phyloP scores from a whole-genome alignment of 768 basidiomycete species.

The Rhodotorula diobovata region DNA sequence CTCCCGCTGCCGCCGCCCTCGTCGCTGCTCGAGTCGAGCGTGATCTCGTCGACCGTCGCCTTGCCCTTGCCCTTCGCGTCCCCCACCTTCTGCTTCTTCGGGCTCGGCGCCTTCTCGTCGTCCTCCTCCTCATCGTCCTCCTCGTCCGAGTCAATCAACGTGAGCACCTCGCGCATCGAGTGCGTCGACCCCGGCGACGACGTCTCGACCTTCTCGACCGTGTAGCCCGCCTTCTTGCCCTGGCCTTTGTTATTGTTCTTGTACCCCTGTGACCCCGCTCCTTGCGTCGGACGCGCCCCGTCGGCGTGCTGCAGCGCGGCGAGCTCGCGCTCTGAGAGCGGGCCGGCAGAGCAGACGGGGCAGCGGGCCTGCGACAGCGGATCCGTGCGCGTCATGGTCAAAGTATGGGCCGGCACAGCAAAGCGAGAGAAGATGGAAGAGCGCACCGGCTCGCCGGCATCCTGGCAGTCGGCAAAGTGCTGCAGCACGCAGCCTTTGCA shows the following conservation, averaged over 20 bases:
- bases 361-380: slow-evolving; percentile 52
- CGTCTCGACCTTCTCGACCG: slow-evolving; percentile 23
- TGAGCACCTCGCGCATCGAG: slow-evolving; percentile 22
- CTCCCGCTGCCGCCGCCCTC: background rate
- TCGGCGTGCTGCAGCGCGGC: slow-evolving; percentile 42
- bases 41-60: slow-evolving; percentile 19
- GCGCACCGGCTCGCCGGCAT: slow-evolving; percentile 61
- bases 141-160: slow-evolving; percentile 27
- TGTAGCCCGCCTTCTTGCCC: slow-evolving; percentile 22
- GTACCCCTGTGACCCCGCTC: slow-evolving; percentile 49
- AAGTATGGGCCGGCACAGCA: too few relatives aligned
- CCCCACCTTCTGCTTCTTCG: slow-evolving; percentile 1
- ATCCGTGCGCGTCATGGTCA: background rate
- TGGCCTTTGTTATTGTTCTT: background rate
- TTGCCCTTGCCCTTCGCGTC: slow-evolving; percentile 9
- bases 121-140: slow-evolving; percentile 30
- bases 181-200: slow-evolving; percentile 24
- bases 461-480: slow-evolving; percentile 64
- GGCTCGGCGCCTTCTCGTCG: background rate
- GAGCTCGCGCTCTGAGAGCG: slow-evolving; percentile 44
- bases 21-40: slow-evolving; percentile 12
- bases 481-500: slow-evolving; percentile 87
- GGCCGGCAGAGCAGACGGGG: slow-evolving; percentile 61
- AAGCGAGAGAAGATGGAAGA: too few relatives aligned
- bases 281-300: slow-evolving; percentile 51